These are phyloP conservation scores for Magnusiomyces tetraspermus DNA, from an alignment of 1,139 yeast species.

Conservation along the genomic window DNA sequence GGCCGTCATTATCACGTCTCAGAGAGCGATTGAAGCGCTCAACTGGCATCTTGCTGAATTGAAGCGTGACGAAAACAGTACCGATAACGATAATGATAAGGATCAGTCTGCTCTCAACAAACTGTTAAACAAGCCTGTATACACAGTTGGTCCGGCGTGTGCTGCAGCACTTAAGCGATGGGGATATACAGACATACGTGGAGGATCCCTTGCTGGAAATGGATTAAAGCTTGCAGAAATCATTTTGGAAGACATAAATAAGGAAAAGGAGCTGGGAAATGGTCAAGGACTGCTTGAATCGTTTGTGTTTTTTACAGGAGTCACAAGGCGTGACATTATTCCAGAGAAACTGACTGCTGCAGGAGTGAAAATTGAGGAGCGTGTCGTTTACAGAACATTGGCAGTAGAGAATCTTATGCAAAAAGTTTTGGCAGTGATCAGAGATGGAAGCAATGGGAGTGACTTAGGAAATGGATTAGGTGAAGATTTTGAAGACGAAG, in stretches of 20 bases:
- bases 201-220: slow-evolving; percentile 74
- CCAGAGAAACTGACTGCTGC: slow-evolving; percentile 46
- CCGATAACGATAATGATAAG: not conserved
- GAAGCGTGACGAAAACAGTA: not conserved
- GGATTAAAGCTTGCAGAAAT: slow-evolving; percentile 61
- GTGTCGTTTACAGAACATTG: slow-evolving; percentile 61
- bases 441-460: not conserved
- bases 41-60: slow-evolving; percentile 26
- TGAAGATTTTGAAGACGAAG: not conserved
- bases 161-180: slow-evolving; percentile 45
- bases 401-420: slow-evolving; percentile 40
- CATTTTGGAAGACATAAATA: slow-evolving; percentile 39
- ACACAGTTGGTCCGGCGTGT: slow-evolving; percentile 93
- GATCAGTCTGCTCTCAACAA: slow-evolving; percentile 17
- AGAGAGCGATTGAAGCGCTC: slow-evolving; percentile 80
- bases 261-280: slow-evolving; percentile 35
- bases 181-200: slow-evolving; percentile 63
- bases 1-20: slow-evolving; percentile 78
- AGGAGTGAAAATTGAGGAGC: slow-evolving; percentile 48
- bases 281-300: slow-evolving; percentile 18
- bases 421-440: slow-evolving; percentile 11
- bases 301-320: slow-evolving; percentile 80
- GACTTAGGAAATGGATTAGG: not conserved
- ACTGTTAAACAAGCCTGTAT: slow-evolving; percentile 42
- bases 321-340: slow-evolving; percentile 69